Evolutionary conservation across 768 basidiomycete species (phyloP).

Genomic region (Russula vinacea): DNA sequence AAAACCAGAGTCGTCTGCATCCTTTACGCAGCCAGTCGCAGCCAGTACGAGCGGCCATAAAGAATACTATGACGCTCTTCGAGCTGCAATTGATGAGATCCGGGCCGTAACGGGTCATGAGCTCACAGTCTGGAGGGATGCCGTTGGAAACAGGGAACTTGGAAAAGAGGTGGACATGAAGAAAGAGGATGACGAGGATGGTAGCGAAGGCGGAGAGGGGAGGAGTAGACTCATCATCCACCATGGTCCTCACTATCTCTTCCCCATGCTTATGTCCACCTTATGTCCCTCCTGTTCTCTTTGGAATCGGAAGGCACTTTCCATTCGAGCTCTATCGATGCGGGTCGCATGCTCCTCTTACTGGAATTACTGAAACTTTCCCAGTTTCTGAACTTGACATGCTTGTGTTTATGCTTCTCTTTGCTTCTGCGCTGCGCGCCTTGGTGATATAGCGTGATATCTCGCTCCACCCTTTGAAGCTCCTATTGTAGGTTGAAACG

Average conservation of each 20-base stretch:
- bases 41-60: conserved; percentile 27
- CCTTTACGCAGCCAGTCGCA: conserved; percentile 33
- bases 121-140: conserved; percentile 72
- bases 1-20: conserved; percentile 31
- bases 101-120: conserved; percentile 59
- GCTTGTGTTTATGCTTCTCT: too few relatives aligned
- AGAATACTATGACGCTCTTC: conserved; percentile 51
- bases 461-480: not conserved
- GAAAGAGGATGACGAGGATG: conserved; percentile 48
- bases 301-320: not conserved
- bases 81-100: conserved; percentile 49
- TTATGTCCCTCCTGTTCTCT: not conserved
- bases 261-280: not conserved
- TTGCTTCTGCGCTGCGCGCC: too few relatives aligned
- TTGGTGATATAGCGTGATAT: too few relatives aligned
- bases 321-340: not conserved
- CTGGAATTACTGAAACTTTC: too few relatives aligned
- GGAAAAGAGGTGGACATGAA: conserved; percentile 52
- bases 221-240: not conserved
- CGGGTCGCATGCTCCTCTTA: not conserved
- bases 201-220: conserved; percentile 42
- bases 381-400: too few relatives aligned
- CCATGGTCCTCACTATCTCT: not conserved
- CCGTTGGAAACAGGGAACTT: conserved; percentile 61
- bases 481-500: not conserved